Base-by-base conservation (phyloP, 192 early-diverging fungal species). In the Podila minutissima region DNA sequence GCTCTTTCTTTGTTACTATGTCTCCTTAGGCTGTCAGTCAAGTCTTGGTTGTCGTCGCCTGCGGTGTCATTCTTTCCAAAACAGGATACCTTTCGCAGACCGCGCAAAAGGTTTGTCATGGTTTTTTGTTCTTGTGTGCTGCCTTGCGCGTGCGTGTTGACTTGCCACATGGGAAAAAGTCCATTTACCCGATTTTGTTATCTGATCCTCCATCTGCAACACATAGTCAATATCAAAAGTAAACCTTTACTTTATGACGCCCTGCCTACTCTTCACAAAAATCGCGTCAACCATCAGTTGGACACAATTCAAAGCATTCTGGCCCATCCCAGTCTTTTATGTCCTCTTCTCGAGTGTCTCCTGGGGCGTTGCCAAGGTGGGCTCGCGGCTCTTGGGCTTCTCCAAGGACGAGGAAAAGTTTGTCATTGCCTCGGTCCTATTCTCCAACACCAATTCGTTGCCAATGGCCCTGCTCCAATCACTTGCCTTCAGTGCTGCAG, bases 201-300 rank as follows among this genome's bases (percentile, higher is more conserved):
- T 46, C 41, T 46, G 41, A 46, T 46, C 12, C 15, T 46, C 41
- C 41, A 46, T 46, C 13, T 15, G 15, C 15, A 7, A 7, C 38
- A 46, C 4, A 7, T 26, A 89, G 88, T 85, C 85, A 64, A 63
- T 89, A 61, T 86, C 88, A 12, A 84, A 81, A 59, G 67, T 94
- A 50, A 94, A 93, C 81, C 59, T 94, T 62, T 88, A 89, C 67
- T 91, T 92, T 66, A 89, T 94, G 83, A 94, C 93, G 58, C 93
- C 93, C 1, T 91, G 91, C 64, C 84, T 94, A 13, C 77, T 94
- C 32, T 94, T 94, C 55, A 88, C 91, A 49, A 94, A 93, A 57
- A 92, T 94, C 72, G 89, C 89, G 15, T 90, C 90, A 65, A 86
- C 88, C 13, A 86, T 94, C 49, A 89, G 88, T 49, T 87, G 91